Conservation (phyloP, 2,329 filamentous ascomycete species). For the Phialemoniopsis sp. region DNA sequence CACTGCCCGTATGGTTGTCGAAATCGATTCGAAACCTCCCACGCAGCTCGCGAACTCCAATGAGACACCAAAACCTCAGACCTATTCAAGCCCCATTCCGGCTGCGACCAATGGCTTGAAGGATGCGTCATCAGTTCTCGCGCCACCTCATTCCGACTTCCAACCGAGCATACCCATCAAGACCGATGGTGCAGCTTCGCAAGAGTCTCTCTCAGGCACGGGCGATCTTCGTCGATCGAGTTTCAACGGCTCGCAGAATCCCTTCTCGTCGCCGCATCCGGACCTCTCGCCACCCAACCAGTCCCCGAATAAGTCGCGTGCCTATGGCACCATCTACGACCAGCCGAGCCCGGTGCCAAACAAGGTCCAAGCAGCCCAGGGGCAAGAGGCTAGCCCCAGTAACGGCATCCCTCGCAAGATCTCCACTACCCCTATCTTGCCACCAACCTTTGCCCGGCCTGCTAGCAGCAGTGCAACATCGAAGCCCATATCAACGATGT, state of each 20-base stretch:
- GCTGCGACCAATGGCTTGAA: no score
- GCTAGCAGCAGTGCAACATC: conserved; percentile 13
- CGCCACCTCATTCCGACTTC: not conserved
- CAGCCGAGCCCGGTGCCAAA: conserved; percentile 20
- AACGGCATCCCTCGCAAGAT: conserved; percentile 1
- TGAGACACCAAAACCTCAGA: no score
- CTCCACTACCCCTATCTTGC: conserved; percentile 7
- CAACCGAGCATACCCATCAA: conserved; percentile 6
- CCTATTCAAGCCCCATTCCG: no score
- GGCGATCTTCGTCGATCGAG: conserved; percentile 9
- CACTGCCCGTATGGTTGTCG: no score
- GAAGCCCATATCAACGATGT: conserved; percentile 5
- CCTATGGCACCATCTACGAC: conserved; percentile 31
- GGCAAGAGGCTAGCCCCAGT: conserved; percentile 12
- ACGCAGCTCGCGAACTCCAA: no score
- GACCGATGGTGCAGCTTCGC: not conserved
- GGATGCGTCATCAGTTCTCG: not conserved
- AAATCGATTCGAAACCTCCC: no score
- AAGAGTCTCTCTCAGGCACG: not conserved
- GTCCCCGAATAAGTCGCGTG: conserved; percentile 32
- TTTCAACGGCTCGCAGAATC: conserved; percentile 25
- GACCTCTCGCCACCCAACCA: conserved; percentile 33
- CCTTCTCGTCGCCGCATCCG: conserved; percentile 38
- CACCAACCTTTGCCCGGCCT: conserved; percentile 2
- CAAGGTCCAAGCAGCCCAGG: conserved; percentile 10